These are phyloP conservation scores for Apiospora hydei DNA, from an alignment of 2,329 filamentous ascomycete genomes.

Conservation along the genomic window DNA sequence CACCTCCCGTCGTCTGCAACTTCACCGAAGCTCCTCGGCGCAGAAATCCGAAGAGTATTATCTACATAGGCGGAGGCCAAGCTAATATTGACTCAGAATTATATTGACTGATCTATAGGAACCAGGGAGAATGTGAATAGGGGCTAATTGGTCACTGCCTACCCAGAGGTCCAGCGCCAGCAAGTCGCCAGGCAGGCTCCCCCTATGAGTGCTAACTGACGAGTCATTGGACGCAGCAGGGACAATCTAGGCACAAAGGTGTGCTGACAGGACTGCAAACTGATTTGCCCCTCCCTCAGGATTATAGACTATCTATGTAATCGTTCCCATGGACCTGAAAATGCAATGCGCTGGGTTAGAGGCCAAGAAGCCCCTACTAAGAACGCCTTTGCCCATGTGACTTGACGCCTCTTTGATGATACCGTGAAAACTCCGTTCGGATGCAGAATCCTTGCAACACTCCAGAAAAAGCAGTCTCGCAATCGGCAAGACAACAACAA, in stretches of 20 bases:
- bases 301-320: constrained; percentile 20
- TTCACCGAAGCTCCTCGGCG: neutral
- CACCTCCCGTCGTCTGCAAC: too few species aligned
- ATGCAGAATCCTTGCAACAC: constrained; percentile 17
- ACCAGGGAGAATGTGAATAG: neutral
- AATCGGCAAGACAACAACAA: constrained; percentile 13
- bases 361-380: neutral
- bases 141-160: neutral
- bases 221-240: neutral
- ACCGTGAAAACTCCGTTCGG: constrained; percentile 20
- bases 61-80: neutral
- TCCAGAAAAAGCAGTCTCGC: constrained; percentile 16
- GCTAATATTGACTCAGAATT: neutral
- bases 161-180: neutral
- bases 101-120: neutral
- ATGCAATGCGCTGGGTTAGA: constrained; percentile 17
- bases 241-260: neutral
- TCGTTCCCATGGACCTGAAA: constrained; percentile 4
- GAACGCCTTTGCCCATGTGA: constrained; percentile 13
- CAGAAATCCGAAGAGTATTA: neutral
- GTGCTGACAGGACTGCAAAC: constrained; percentile 1
- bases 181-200: neutral
- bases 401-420: constrained; percentile 19
- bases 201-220: neutral
- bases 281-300: neutral